Conservation (phyloP, 1,139 yeast species). For the Schwanniomyces etchellsii region DNA sequence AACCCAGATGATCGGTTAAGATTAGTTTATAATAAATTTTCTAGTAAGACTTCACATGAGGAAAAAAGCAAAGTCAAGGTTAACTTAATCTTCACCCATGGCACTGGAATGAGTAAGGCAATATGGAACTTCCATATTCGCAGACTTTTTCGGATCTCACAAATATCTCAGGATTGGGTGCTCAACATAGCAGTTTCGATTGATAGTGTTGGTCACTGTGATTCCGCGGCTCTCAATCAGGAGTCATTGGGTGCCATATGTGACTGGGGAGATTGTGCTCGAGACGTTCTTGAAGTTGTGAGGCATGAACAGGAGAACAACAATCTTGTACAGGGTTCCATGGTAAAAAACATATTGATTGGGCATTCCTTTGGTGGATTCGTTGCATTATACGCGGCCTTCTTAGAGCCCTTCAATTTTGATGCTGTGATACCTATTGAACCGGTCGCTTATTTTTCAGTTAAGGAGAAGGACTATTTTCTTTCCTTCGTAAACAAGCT, state of each 20-base stretch:
- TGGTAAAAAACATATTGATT: constrained; percentile 38
- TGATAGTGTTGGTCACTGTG: constrained; percentile 67
- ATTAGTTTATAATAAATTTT: constrained; percentile 32
- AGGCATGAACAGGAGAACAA: constrained; percentile 28
- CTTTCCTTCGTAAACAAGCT: constrained; percentile 23
- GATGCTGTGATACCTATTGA: constrained; percentile 56
- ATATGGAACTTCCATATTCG: constrained; percentile 57
- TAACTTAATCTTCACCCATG: constrained; percentile 60
- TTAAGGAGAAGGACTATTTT: constrained; percentile 11
- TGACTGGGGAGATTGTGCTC: constrained; percentile 64
- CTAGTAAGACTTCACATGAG: no score
- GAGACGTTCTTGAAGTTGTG: constrained; percentile 49
- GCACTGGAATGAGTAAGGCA: constrained; percentile 65
- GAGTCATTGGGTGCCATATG: constrained; percentile 48
- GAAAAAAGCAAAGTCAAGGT: constrained; percentile 20
- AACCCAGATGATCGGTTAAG: constrained; percentile 22
- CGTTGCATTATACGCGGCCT: constrained; percentile 44
- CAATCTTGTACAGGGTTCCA: constrained; percentile 33
- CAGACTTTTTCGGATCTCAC: constrained; percentile 33
- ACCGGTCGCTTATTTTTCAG: constrained; percentile 44
- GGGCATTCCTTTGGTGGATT: constrained; percentile 79
- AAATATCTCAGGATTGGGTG: constrained; percentile 19
- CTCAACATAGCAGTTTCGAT: constrained; percentile 38
- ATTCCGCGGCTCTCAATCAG: constrained; percentile 50
- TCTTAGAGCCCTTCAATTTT: constrained; percentile 47